Percentiles rank a stretch among this genome's conserved stretches.
Evolutionary conservation across 2,329 filamentous ascomycete genomes (phyloP).

Genomic region (Sporothrix sp.): DNA sequence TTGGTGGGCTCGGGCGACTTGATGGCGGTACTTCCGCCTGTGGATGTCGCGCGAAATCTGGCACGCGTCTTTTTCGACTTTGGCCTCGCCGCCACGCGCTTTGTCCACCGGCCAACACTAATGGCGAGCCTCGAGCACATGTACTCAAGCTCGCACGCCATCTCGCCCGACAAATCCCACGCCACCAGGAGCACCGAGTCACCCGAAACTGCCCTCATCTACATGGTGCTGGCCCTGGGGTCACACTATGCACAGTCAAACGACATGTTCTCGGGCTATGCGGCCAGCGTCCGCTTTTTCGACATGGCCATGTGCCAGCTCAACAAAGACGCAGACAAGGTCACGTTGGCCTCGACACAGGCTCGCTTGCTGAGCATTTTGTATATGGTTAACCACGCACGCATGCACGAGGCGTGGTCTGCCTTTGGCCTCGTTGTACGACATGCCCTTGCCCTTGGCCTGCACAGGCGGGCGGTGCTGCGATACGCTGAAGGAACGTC

Average conservation of each 20-base stretch:
- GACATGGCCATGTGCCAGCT: neutral
- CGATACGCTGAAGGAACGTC: no score
- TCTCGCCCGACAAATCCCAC: no score
- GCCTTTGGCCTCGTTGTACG: neutral
- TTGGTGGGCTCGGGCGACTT: neutral
- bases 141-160: neutral
- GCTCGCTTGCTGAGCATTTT: neutral
- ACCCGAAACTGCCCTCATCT: neutral
- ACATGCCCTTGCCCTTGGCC: neutral
- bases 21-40: neutral
- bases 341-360: neutral
- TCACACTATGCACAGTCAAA: neutral
- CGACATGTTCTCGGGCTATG: neutral
- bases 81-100: neutral
- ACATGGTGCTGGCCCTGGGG: neutral
- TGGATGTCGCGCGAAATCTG: neutral
- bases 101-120: neutral
- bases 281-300: neutral
- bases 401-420: neutral
- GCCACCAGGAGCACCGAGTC: neutral
- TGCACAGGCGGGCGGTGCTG: neutral
- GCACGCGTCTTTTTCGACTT: neutral
- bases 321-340: neutral
- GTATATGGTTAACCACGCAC: neutral
- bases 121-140: neutral